Conservation (phyloP, 129 eudicot genomes). For the Ambrosia artemisiifolia region DNA sequence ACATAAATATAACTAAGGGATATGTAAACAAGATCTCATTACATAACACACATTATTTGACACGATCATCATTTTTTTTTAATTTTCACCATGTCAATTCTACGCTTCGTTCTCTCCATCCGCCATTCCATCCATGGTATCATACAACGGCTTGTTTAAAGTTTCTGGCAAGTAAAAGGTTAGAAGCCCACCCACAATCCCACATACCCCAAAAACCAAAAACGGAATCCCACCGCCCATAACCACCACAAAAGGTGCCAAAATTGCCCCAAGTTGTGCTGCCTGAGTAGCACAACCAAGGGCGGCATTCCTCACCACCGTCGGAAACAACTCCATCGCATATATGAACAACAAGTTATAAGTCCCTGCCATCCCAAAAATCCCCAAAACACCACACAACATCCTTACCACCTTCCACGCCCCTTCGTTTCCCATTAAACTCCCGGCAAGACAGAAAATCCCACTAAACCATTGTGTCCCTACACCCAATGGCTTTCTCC, state of each 20-base stretch:
- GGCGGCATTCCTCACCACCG: slow-evolving; percentile 94
- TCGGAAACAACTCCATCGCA: slow-evolving; percentile 87
- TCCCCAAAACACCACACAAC: slow-evolving; percentile 81
- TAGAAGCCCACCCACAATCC: slow-evolving; percentile 65
- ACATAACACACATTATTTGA: neutral
- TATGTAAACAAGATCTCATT: neutral
- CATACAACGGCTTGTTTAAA: slow-evolving; percentile 74
- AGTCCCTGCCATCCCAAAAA: slow-evolving; percentile 95
- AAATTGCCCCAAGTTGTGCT: slow-evolving; percentile 80
- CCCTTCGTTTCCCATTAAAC: slow-evolving; percentile 45
- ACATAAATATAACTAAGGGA: neutral
- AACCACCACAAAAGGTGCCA: slow-evolving; percentile 82
- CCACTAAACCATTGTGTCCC: slow-evolving; percentile 92
- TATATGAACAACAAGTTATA: slow-evolving; percentile 82
- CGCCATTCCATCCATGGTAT: slow-evolving; percentile 82
- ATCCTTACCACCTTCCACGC: slow-evolving; percentile 62
- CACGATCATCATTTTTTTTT: neutral
- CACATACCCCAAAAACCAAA: slow-evolving; percentile 67
- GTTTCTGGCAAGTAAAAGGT: slow-evolving; percentile 88
- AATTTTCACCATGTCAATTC: neutral
- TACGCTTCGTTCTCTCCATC: slow-evolving; percentile 50
- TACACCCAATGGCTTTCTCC: slow-evolving; percentile 76
- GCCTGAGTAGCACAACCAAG: slow-evolving; percentile 95
- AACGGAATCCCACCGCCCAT: slow-evolving; percentile 64
- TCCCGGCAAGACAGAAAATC: slow-evolving; percentile 58